phyloP scores from a whole-genome alignment of 139 green algal species.

The Nannochloris sp. region DNA sequence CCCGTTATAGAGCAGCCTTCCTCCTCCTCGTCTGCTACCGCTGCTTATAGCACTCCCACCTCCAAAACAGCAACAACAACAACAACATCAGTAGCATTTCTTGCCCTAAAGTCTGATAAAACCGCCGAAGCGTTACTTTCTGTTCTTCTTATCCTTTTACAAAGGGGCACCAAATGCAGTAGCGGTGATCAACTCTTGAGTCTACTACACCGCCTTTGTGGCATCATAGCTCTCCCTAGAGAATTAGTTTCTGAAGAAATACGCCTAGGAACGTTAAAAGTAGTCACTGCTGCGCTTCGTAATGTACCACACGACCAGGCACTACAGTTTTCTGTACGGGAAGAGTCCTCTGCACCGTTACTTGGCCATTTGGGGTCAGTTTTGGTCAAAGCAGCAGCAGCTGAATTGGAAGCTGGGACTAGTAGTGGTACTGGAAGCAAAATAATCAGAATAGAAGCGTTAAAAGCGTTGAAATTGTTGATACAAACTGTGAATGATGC shows the following conservation, averaged over 20 bases:
- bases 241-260: slow-evolving; percentile 35
- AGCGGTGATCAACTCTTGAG: slow-evolving; percentile 8
- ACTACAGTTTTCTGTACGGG: neutral
- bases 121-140: slow-evolving; percentile 44
- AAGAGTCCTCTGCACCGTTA: slow-evolving; percentile 23
- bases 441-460: slow-evolving; percentile 31
- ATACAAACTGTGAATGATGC: slow-evolving; percentile 14
- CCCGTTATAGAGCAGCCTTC: too few species aligned
- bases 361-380: slow-evolving; percentile 38
- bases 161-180: neutral
- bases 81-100: slow-evolving; percentile 25
- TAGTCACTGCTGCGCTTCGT: neutral
- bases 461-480: neutral
- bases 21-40: slow-evolving; percentile 1
- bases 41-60: neutral
- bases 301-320: neutral
- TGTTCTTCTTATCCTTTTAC: neutral
- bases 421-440: slow-evolving; percentile 44
- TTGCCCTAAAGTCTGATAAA: slow-evolving; percentile 33
- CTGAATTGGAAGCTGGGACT: slow-evolving; percentile 35
- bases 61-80: neutral
- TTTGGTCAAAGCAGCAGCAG: slow-evolving; percentile 34
- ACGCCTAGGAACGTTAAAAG: neutral
- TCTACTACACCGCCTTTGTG: slow-evolving; percentile 42
- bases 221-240: slow-evolving; percentile 26